Evolutionary conservation across 2,329 filamentous ascomycete genomes (phyloP), one percentile per base, ranked within the genome.

Genomic region (Aspergillus versicolor): DNA sequence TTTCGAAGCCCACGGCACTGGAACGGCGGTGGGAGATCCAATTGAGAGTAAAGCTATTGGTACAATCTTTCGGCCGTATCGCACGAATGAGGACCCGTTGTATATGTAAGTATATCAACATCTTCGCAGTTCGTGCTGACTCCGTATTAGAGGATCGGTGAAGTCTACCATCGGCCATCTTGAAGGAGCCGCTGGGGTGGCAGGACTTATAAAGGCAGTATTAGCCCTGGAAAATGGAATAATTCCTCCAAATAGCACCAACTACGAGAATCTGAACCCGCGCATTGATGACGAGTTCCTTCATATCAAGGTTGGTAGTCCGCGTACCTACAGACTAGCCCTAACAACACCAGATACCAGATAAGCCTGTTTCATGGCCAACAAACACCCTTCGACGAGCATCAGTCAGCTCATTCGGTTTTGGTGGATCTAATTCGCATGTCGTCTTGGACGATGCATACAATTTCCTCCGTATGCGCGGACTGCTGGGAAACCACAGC

Each of bases 341-440:
- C 21, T 37, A 37, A 37, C 41, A 12, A 43, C 17, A 21, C 12
- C 37, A 54, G 52, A 37, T 61, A 4, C 45, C 24, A 15, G 44
- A 57, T 0, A 52, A 63, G 13, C 61, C 58, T n/a, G 61, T 59
- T 5, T 59, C 63, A 1, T 72, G 70, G 70, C 69, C 68, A n/a
- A 64, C 61, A 1, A 7, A 54, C 3, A 66, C 66, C 3, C 48
- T 64, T 4, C 64, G 69, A 7, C 60, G 69, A 42, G 57, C 63
- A 1, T 68, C 66, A 1, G 46, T 77, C n/a, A 75, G 74, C 51
- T 71, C 64, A 7, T 77, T 77, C 51, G 74, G 74, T 7, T 72
- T 68, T 49, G 72, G 71, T 5, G 73, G 73, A 0, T 63, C 71
- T 1, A 73, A 73, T 53, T 64, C 70, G 0, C 70, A 74, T 49